Evolutionary conservation across 108 stramenopile genomes (phyloP), one percentile per base, ranked within the genome.

Genomic region (Skeletonema potamos): DNA sequence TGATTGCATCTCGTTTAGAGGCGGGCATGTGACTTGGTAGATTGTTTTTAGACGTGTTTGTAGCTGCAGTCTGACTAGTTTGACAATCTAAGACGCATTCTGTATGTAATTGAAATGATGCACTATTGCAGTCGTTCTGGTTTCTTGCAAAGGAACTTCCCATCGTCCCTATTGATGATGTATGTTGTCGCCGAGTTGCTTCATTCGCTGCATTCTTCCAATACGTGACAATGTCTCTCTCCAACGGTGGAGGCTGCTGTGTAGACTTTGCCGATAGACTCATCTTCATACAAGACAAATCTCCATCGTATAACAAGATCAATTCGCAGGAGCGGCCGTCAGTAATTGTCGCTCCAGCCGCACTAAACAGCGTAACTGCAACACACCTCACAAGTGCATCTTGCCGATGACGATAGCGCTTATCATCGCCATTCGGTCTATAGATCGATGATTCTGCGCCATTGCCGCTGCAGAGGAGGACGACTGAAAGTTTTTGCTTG

Each of bases 361-460:
- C 81, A n/a, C 87, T 86, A 71, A 81, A 85, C 18, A 93, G 75
- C 67, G 86, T 83, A 30, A 88, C 59, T 4, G 86, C 69, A 18
- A 87, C 85, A 62, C 88, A 89, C 57, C 92, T 65, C 2, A 87
- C 92, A 10, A 90, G 73, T 24, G 92, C 92, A 80, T 93, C 92
- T 46, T 89, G 66, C 22, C 89, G 82, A 64, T 79, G 64, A 73
- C 89, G 85, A 78, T 88, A 93, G 64, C 88, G 85, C 18, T 70
- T 70, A 60, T 90, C 92, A 60, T 93, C 92, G 36, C 85, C 75
- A 54, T 84, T 73, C 10, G 92, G 89, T 66, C 84, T 76, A 54
- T 83, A 90, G 33, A 74, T 41, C 18, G 67, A 62, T 17, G 83
- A 61, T 64, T 93, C 88, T n/a, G 80, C 75, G 22, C 89, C 89